Base-by-base conservation (phyloP, 768 basidiomycete genomes). In the Daedaleopsis sinensis region DNA sequence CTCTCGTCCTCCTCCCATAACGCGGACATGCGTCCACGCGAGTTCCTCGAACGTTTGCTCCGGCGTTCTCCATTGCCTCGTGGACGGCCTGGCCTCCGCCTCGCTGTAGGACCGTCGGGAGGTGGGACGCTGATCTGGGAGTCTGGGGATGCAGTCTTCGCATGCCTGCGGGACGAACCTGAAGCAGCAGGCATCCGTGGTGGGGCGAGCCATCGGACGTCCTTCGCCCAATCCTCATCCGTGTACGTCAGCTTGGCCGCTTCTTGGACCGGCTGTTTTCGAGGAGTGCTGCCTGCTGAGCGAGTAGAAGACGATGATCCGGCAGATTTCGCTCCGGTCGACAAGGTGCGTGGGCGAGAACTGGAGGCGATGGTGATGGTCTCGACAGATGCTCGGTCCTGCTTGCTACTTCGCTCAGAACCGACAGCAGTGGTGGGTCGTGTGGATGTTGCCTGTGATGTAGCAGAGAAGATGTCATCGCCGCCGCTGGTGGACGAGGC, bases 181-280 rank as follows among this genome's bases (percentile, higher is more conserved):
- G 64, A 44, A 24, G 50, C 32, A 60, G 64, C 61, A 38, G 59
- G 58, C 58, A 61, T 60, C 44, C 38, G 61, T 23, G 73, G 70
- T 42, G 82, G 70, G 53, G 76, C 81, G 35, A 91, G 82, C 85
- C 85, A 89, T 37, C 85, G 80, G 18, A 88, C 82, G 52, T 90
- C 88, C 63, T 80, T 83, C 13, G 85, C 82, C 89, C 87, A 90
- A 65, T 88, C 83, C 55, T 85, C 79, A 67, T 84, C 82, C 4
- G 80, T 81, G 68, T 79, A 66, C 16, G 53, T 68, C 57, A 58
- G 61, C 52, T 62, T 68, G 50, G 27, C 65, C 50, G 57, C 49
- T 63, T 62, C 35, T 21, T 57, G 50, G 46, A 42, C 53, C 23
- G 58, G 24, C 3, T 47, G 58, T 23, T 52, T 51, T 36, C 55